Conservation (phyloP, 2,329 filamentous ascomycete species). For the Hymenoscyphus albidus region DNA sequence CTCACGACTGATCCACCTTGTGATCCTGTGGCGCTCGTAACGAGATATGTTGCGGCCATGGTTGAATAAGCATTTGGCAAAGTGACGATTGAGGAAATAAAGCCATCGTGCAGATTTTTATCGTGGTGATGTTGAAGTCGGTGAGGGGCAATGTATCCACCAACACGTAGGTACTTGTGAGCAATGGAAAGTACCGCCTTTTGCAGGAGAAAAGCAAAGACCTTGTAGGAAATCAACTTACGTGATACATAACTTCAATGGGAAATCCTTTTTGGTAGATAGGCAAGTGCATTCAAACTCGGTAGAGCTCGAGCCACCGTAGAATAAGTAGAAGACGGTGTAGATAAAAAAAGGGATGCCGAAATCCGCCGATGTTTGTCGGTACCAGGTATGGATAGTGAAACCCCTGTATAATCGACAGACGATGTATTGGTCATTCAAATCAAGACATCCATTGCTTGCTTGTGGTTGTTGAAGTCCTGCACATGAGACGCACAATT, state of each 20-base stretch:
- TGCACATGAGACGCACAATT: too few species aligned
- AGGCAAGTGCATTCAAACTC: neutral
- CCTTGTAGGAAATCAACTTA: neutral
- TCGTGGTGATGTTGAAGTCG: neutral
- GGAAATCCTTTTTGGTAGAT: neutral
- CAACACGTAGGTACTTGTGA: neutral
- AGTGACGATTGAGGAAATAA: neutral
- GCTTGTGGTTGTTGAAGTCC: too few species aligned
- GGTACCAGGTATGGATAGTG: neutral
- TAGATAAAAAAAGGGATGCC: neutral
- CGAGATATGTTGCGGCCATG: slow-evolving; percentile 12
- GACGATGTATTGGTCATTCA: too few species aligned
- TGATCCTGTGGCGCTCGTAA: slow-evolving; percentile 27
- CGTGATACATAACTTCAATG: neutral
- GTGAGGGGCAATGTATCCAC: neutral
- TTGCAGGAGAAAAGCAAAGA: neutral
- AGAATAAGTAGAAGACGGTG: neutral
- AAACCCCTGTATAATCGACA: too few species aligned
- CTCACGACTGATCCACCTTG: slow-evolving; percentile 17
- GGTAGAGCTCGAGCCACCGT: neutral
- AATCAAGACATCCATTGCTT: too few species aligned
- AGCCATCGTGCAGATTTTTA: neutral
- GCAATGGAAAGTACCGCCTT: neutral
- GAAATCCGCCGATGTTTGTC: neutral
- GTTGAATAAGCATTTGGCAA: neutral